Evolutionary conservation across 2,329 filamentous ascomycete genomes (phyloP), one percentile per base, ranked within the genome.

Genomic region (Cladosporium oxysporum): DNA sequence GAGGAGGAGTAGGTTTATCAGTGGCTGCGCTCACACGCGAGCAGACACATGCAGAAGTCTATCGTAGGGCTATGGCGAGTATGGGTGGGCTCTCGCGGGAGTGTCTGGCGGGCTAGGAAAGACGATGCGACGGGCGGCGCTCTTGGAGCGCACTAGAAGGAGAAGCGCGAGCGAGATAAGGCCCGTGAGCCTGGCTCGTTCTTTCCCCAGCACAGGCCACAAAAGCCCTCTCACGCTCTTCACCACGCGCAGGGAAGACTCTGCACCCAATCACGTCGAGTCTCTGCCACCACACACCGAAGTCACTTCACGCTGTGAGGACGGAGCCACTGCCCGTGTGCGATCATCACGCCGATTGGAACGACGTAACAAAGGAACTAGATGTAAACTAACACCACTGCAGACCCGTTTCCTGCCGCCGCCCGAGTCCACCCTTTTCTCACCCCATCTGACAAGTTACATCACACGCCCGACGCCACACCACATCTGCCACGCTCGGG

Each of bases 61-160:
- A 16, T 7, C 41, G 12, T 47, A 47, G 41, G 41, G 41, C 41
- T 47, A 21, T 47, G 41, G n/a, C n/a, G n/a, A n/a, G n/a, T 47
- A 10, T 10, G 41, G 18, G 8, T 26, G 18, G 23, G 49, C 49
- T 35, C 35, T 26, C 23, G 3, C 23, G 23, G 23, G 23, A 26
- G 23, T 26, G 23, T 26, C 28, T 26, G 18, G 49, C 12, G 55
- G 21, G 33, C 55, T 58, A 58, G 55, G 55, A 58, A 58, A 37
- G 11, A 58, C 55, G 55, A 33, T 58, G 55, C 29, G 55, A 59
- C 37, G 58, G 41, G 26, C 41, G 58, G 37, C 26, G 37, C 28
- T n/a, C 59, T 52, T 55, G 31, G 52, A 29, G 37, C 44, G 59
- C 59, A 41, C 59, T 62, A 62, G 59, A 62, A 62, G 59, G 23